Base-by-base conservation (phyloP, 192 early-diverging fungal species). In the Umbelopsis sp. region DNA sequence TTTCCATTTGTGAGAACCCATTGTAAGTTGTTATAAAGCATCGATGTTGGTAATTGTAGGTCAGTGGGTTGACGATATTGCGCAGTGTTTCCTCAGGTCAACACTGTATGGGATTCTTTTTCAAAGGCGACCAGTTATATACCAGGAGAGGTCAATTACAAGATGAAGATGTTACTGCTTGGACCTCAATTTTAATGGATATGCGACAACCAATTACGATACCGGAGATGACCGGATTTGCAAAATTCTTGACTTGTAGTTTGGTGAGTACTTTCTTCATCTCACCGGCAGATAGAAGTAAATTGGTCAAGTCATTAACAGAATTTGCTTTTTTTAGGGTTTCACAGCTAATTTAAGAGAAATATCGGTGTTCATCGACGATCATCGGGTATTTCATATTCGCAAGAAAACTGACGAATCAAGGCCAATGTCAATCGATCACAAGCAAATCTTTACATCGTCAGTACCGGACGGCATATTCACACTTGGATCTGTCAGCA, bases 61-160 rank as follows among this genome's bases (percentile, higher is more conserved):
- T 24, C 8, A 14, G 59, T 5, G 29, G 7, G 17, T 32, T 38
- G 8, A 32, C 1, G 14, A 12, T 8, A 45, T 47, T 2, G 38
- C 52, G 2, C 11, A 88, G 87, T 65, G 89, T 95, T 11, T 83
- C 89, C 20, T 92, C 90, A 1, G 93, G 90, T 16, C 72, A 80
- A 34, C 82, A 93, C 51, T 92, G 90, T 66, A 93, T 95, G 92
- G 93, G 87, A 0, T 97, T 97, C 80, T 92, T 93, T 76, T 97
- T 93, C 89, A 89, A 86, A 56, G 92, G 91, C 2, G 94, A 97
- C 79, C 92, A 93, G 77, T 82, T 97, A 22, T 95, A 90, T 73
- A 91, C 93, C 0, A 95, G 94, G 71, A 81, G 87, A 34, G 91
- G 82, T 10, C 67, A 71, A 20, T 62, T 90, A 11, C 79, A 84